phyloP scores from a whole-genome alignment of 768 basidiomycete species.

The Coprinopsis cinerea region DNA sequence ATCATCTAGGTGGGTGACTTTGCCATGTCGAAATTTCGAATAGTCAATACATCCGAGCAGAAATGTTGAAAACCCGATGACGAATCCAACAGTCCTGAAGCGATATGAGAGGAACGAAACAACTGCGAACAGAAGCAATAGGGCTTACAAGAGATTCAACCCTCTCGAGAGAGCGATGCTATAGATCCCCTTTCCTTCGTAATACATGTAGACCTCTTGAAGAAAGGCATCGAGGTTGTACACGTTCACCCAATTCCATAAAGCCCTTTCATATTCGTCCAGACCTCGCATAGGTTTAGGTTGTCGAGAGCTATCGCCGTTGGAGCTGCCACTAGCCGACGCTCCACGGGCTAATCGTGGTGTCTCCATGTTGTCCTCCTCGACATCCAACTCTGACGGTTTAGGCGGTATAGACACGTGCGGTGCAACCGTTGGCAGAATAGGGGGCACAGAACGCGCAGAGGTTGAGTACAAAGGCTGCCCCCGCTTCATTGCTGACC shows the following conservation, averaged over 20 bases:
- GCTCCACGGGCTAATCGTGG: slow-evolving; percentile 11
- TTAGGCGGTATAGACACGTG: slow-evolving; percentile 45
- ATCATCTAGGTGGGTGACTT: slow-evolving; percentile 65
- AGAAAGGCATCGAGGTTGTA: slow-evolving; percentile 95
- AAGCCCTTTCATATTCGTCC: slow-evolving; percentile 81
- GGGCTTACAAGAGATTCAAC: slow-evolving; percentile 86
- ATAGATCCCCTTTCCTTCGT: slow-evolving; percentile 94
- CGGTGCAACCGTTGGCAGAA: slow-evolving; percentile 19
- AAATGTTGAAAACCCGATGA: slow-evolving; percentile 97
- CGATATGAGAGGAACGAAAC: slow-evolving; percentile 8
- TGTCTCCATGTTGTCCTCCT: slow-evolving; percentile 24
- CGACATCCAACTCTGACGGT: slow-evolving; percentile 56
- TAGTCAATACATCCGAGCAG: slow-evolving; percentile 94
- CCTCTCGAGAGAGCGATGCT: slow-evolving; percentile 88
- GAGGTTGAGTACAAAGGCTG: slow-evolving; percentile 48
- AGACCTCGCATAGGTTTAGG: slow-evolving; percentile 56
- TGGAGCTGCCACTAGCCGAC: slow-evolving; percentile 23
- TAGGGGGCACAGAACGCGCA: slow-evolving; percentile 24
- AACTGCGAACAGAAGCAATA: neutral
- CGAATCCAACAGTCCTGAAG: slow-evolving; percentile 90
- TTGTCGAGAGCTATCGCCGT: slow-evolving; percentile 22
- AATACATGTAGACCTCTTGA: slow-evolving; percentile 93
- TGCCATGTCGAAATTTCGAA: slow-evolving; percentile 63
- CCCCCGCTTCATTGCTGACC: slow-evolving; percentile 24
- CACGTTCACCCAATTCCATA: slow-evolving; percentile 99